These are phyloP conservation scores for Fusarium incarnatum DNA, from an alignment of 2,329 filamentous ascomycete species.

Conservation along the genomic window DNA sequence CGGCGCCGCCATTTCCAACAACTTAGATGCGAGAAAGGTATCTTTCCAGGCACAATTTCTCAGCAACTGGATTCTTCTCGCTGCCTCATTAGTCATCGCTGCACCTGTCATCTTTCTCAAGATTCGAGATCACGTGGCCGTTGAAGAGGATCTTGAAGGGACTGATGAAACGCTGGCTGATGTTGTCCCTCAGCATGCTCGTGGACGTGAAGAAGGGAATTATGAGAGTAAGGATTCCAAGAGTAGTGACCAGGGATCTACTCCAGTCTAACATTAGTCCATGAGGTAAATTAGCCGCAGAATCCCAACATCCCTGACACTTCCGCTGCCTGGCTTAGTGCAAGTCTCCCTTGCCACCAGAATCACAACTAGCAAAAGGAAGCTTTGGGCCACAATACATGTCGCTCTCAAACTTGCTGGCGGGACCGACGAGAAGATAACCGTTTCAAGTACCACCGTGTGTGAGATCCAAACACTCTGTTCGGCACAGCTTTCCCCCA, in stretches of 20 bases:
- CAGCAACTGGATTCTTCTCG: constrained; percentile 77
- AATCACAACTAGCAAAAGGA: no score
- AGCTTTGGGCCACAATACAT: no score
- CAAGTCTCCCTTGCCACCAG: no score
- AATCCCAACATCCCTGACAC: no score
- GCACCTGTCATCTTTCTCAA: constrained; percentile 81
- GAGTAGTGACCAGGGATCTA: no score
- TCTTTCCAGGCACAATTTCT: constrained; percentile 79
- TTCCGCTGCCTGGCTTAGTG: no score
- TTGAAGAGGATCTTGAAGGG: constrained; percentile 92
- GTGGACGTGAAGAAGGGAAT: no score
- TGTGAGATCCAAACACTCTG: neutral
- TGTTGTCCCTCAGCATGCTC: no score
- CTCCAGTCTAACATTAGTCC: no score
- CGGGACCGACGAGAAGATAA: neutral
- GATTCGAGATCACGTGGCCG: constrained; percentile 78
- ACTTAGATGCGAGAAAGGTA: constrained; percentile 50
- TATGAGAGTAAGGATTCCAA: no score
- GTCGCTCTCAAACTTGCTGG: neutral
- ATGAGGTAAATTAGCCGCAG: no score
- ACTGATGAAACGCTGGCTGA: no score
- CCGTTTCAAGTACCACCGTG: neutral
- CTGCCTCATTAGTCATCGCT: constrained; percentile 77
- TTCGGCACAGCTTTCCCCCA: neutral
- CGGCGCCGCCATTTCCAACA: constrained; percentile 68